These are phyloP conservation scores for Candida incommunis DNA, from an alignment of 805 yeast species.

Conservation along the genomic window DNA sequence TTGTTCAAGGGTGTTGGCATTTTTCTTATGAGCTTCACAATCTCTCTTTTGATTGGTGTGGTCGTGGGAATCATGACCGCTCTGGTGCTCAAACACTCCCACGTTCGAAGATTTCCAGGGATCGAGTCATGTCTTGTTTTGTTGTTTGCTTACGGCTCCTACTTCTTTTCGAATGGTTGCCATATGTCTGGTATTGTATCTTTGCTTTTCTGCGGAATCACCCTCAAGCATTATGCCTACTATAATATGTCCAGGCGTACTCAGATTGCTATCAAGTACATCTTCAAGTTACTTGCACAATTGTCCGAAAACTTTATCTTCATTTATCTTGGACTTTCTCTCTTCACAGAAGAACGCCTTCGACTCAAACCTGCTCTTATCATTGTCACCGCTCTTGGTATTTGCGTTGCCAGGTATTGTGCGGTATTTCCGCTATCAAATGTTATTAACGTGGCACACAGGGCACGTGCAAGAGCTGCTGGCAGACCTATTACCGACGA, in stretches of 20 bases:
- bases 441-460: conserved; percentile 65
- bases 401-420: conserved; percentile 92
- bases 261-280: conserved; percentile 89
- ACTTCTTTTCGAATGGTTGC: conserved; percentile 95
- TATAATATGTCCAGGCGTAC: conserved; percentile 95
- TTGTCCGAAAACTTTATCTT: conserved; percentile 93
- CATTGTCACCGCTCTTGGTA: conserved; percentile 76
- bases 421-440: conserved; percentile 91
- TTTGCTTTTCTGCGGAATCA: conserved; percentile 87
- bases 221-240: conserved; percentile 92
- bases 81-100: conserved; percentile 77
- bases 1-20: conserved; percentile 88
- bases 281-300: conserved; percentile 89
- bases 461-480: conserved; percentile 38
- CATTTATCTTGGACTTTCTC: conserved; percentile 83
- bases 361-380: conserved; percentile 90
- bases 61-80: conserved; percentile 83
- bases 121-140: conserved; percentile 89
- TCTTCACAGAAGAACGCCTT: conserved; percentile 90
- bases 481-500: conserved; percentile 49
- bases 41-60: conserved; percentile 81
- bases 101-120: conserved; percentile 88
- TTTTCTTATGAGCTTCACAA: conserved; percentile 83
- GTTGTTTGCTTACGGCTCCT: conserved; percentile 86
- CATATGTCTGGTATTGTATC: conserved; percentile 99